These are phyloP conservation scores for Jatropha multifida DNA, from an alignment of 441 rosid genomes.

Conservation along the genomic window DNA sequence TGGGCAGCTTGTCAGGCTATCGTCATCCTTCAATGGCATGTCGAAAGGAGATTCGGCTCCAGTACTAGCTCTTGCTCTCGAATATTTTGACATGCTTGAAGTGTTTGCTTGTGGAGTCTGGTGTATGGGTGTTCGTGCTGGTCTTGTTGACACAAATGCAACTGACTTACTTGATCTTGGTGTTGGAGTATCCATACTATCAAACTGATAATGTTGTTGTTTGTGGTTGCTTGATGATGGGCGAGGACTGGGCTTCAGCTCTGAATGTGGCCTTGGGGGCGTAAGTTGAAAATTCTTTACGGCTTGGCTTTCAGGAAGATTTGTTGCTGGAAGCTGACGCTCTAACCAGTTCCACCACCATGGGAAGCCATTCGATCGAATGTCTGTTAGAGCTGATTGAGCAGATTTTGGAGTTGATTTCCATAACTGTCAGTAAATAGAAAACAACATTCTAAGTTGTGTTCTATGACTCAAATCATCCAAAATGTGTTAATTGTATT, in stretches of 20 bases:
- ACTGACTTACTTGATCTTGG: constrained; percentile 77
- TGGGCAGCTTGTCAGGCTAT: constrained; percentile 89
- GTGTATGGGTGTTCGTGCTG: constrained; percentile 43
- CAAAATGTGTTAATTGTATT: background rate
- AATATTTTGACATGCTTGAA: constrained; percentile 53
- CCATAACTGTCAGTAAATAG: constrained; percentile 52
- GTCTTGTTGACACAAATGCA: constrained; percentile 43
- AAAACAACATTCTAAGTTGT: background rate
- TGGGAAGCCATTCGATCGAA: constrained; percentile 61
- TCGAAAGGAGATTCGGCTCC: constrained; percentile 67
- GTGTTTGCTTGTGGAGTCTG: constrained; percentile 36
- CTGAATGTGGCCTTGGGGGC: constrained; percentile 54
- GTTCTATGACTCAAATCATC: background rate
- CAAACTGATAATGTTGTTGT: constrained; percentile 41
- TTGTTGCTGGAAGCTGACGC: constrained; percentile 53
- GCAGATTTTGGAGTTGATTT: constrained; percentile 56
- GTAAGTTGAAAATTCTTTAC: constrained; percentile 48
- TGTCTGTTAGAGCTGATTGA: constrained; percentile 40
- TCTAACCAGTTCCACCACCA: constrained; percentile 98
- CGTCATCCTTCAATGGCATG: constrained; percentile 67
- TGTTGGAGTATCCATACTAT: constrained; percentile 56
- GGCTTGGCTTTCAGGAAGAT: constrained; percentile 43
- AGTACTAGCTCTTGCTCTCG: constrained; percentile 45
- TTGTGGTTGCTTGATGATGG: constrained; percentile 50
- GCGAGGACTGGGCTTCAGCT: constrained; percentile 59